Conservation (phyloP, 2,329 filamentous ascomycete genomes). For the Aspergillus ustus region DNA sequence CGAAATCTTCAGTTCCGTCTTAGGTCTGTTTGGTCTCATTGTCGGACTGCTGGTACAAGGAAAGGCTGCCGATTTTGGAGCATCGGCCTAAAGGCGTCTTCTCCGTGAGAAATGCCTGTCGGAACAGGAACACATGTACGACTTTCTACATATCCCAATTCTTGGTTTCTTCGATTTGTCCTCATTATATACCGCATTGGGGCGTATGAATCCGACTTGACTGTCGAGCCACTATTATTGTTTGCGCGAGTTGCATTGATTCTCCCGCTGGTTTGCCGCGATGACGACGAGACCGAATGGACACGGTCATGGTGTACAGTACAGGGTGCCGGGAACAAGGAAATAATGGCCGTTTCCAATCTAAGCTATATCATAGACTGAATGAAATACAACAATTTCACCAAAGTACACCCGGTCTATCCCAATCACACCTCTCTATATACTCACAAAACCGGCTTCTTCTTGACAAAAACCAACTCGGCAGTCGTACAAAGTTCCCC, state of each 20-base stretch:
- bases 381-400: conserved; percentile 10
- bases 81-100: conserved; percentile 25
- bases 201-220: conserved; percentile 43
- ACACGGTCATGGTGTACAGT: conserved; percentile 26
- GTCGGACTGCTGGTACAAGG: conserved; percentile 86
- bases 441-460: background rate
- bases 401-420: background rate
- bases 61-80: conserved; percentile 75
- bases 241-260: conserved; percentile 34
- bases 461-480: conserved; percentile 13
- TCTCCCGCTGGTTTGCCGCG: conserved; percentile 30
- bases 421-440: background rate
- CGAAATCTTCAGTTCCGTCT: conserved; percentile 97
- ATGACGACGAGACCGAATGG: conserved; percentile 15
- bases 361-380: conserved; percentile 15
- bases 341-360: conserved; percentile 19
- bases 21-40: conserved; percentile 95
- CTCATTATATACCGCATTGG: conserved; percentile 43
- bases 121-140: conserved; percentile 28
- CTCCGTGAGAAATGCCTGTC: conserved; percentile 24
- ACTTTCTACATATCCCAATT: conserved; percentile 26
- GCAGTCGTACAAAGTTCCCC: conserved; percentile 7
- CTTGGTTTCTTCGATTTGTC: conserved; percentile 29
- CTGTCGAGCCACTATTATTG: conserved; percentile 33
- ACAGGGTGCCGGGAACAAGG: conserved; percentile 29